Percentiles rank a stretch among this genome's conserved stretches.
These are phyloP conservation scores for Camelina laxa DNA, from an alignment of 345 rosid species.

Conservation along the genomic window DNA sequence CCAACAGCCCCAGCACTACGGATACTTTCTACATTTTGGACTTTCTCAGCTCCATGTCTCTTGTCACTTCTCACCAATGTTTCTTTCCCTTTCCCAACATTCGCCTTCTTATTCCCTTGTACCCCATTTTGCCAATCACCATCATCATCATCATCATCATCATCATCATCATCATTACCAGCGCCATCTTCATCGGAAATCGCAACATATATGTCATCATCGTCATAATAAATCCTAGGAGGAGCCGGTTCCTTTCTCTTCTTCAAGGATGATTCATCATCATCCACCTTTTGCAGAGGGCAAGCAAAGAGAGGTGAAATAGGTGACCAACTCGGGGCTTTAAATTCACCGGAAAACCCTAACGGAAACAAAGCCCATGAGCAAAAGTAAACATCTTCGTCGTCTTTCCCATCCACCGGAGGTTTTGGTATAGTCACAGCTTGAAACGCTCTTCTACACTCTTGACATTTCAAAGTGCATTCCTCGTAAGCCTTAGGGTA, in stretches of 20 bases:
- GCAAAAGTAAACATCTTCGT: slow-evolving; percentile 66
- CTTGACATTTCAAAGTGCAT: slow-evolving; percentile 75
- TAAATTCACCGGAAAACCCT: slow-evolving; percentile 56
- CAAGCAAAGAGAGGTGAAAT: slow-evolving; percentile 66
- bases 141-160: slow-evolving; percentile 57
- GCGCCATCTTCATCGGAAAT: slow-evolving; percentile 59
- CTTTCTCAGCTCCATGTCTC: slow-evolving; percentile 49
- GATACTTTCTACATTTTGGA: slow-evolving; percentile 41
- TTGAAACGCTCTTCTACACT: slow-evolving; percentile 80
- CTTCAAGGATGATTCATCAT: slow-evolving; percentile 12
- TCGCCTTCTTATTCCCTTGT: slow-evolving; percentile 51
- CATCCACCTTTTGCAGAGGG: slow-evolving; percentile 42
- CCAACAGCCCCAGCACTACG: slow-evolving; percentile 34
- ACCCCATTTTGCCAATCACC: slow-evolving; percentile 56
- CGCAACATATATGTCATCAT: slow-evolving; percentile 60
- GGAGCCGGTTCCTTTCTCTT: slow-evolving; percentile 35
- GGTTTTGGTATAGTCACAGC: slow-evolving; percentile 69
- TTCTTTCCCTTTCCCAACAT: slow-evolving; percentile 55
- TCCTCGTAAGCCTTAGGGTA: slow-evolving; percentile 79
- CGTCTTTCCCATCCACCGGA: slow-evolving; percentile 59
- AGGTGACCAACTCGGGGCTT: slow-evolving; percentile 67
- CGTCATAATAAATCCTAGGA: slow-evolving; percentile 53
- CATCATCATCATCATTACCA: slow-evolving; percentile 55
- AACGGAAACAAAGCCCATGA: slow-evolving; percentile 81
- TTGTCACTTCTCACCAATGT: slow-evolving; percentile 46